Evolutionary conservation across 1,284 basidiomycete genomes (phyloP), one percentile per base, ranked within the genome.

Genomic region (Pseudozyma thailandica): DNA sequence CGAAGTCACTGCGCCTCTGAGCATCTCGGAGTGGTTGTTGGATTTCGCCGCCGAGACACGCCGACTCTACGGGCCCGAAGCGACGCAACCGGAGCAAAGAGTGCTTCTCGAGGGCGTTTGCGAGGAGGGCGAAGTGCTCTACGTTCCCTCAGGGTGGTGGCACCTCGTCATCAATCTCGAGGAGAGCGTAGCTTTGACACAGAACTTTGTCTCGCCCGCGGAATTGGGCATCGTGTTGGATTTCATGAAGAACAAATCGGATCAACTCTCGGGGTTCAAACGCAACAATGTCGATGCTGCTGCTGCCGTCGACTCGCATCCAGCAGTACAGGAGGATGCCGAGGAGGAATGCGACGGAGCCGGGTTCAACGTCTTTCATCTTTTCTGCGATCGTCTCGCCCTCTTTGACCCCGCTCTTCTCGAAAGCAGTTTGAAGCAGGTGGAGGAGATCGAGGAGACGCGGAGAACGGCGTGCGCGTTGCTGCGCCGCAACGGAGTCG

Each of bases 251-350:
- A 75, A 84, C 70, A 79, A 81, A 38, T 69, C 82, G 0, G 83
- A 84, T 23, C 85, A 85, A 53, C 75, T 85, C 5, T 84, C 84
- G 1, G 85, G 85, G 3, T 85, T 85, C 76, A 81, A 83, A 38
- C 58, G 66, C 20, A 54, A 38, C 20, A 51, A 64, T 30, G 26
- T 68, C 33, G 37, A 23, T 15, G 26, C 39, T 9, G 12, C 33
- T 28, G 35, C n/a, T n/a, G n/a, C n/a, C n/a, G n/a, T n/a, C n/a
- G n/a, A n/a, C n/a, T n/a, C n/a, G n/a, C n/a, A 23, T 4, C 1
- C 39, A 9, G 18, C 39, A 21, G 8, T 21, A 6, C 25, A 16
- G 13, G 65, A 50, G 10, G 65, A 68, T 23, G 71, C 55, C 10
- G 77, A 77, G 20, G 64, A 68, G 12, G 68, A 62, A 23, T 69